A percentile compares a stretch with the other conserved stretches of the same genome.
Evolutionary conservation across 148 eudicot genomes (phyloP).

Genomic region (Heliosperma pusillum): DNA sequence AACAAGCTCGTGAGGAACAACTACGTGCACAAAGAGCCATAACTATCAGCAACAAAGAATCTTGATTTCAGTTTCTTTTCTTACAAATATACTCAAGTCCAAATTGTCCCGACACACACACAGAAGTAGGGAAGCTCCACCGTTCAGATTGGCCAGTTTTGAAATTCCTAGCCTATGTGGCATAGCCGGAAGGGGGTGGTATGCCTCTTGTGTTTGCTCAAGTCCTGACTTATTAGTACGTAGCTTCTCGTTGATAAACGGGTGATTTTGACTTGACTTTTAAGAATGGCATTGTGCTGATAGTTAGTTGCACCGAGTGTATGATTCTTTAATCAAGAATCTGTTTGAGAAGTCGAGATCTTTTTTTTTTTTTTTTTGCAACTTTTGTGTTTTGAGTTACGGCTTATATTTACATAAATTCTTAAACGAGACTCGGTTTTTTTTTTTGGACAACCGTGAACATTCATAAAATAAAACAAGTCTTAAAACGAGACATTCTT

Average conservation of each 20-base stretch:
- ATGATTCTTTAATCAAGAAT: too few species aligned
- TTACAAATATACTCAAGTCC: background rate
- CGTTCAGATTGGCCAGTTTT: background rate
- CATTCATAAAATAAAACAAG: too few species aligned
- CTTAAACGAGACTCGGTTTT: too few species aligned
- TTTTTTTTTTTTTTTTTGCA: too few species aligned
- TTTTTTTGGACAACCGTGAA: too few species aligned
- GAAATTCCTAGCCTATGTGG: background rate
- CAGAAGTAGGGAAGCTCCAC: background rate
- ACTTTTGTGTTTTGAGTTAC: too few species aligned
- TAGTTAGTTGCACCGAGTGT: too few species aligned
- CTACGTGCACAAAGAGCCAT: constrained; percentile 55
- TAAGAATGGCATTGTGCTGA: too few species aligned
- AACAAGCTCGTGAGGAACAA: constrained; percentile 73
- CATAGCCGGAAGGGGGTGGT: background rate
- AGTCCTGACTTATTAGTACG: background rate
- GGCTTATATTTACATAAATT: too few species aligned
- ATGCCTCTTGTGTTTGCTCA: constrained; percentile 5
- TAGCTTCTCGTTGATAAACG: background rate
- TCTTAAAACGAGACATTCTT: too few species aligned
- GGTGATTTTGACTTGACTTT: too few species aligned
- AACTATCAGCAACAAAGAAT: constrained; percentile 52
- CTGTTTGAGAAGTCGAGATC: too few species aligned
- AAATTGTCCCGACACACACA: background rate
- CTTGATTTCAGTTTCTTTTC: constrained; percentile 25